phyloP scores from a whole-genome alignment of 192 early-diverging fungal genomes.

The Linnemannia elongata region DNA sequence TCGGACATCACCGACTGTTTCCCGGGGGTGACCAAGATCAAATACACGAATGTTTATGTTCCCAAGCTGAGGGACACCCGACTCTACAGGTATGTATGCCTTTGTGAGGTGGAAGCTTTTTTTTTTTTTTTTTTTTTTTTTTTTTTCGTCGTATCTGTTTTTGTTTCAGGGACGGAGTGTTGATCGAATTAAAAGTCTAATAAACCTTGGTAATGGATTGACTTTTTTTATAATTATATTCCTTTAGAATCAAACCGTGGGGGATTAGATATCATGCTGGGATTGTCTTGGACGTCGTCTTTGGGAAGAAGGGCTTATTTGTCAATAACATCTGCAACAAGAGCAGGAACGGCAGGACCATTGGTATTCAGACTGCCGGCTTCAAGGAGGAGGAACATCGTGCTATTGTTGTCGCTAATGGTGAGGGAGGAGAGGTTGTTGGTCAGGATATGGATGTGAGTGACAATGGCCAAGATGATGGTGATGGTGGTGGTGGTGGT shows the following conservation, averaged over 20 bases:
- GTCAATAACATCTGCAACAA: neutral
- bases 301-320: neutral
- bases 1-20: conserved; percentile 46
- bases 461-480: conserved; percentile 89
- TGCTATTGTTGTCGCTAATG: conserved; percentile 86
- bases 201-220: too few species aligned
- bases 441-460: conserved; percentile 96
- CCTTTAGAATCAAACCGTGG: conserved; percentile 26
- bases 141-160: too few species aligned
- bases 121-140: too few species aligned
- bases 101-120: too few species aligned
- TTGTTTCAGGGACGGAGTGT: too few species aligned
- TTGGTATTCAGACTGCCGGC: conserved; percentile 62
- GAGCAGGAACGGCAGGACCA: neutral
- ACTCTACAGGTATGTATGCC: conserved; percentile 31
- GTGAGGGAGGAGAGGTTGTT: conserved; percentile 87
- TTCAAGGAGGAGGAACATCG: conserved; percentile 84
- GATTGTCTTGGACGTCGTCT: conserved; percentile 33
- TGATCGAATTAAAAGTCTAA: too few species aligned
- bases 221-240: neutral
- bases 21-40: conserved; percentile 26
- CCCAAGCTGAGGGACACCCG: conserved; percentile 26
- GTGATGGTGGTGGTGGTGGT: conserved; percentile 84
- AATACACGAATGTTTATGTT: conserved; percentile 21
- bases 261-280: conserved; percentile 42